These are phyloP conservation scores for Metschnikowia gelsemii DNA, from an alignment of 805 yeast species.

Conservation along the genomic window DNA sequence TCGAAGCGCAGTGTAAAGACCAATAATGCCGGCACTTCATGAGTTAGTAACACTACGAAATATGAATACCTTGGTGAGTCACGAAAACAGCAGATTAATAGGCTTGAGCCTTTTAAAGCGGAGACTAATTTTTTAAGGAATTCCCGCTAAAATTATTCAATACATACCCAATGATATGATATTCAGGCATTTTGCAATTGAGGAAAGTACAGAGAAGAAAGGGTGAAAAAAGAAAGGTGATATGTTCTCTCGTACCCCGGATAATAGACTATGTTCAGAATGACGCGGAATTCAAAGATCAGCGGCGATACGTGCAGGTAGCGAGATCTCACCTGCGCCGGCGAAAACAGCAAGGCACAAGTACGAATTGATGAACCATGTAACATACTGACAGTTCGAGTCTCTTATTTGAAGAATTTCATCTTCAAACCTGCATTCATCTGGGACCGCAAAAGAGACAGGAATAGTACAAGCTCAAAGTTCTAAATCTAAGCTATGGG, in stretches of 20 bases:
- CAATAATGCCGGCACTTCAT: constrained; percentile 33
- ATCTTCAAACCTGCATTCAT: too few species aligned
- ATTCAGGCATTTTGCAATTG: constrained; percentile 7
- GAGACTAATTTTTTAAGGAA: not conserved
- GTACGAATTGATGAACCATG: too few species aligned
- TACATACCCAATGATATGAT: constrained; percentile 16
- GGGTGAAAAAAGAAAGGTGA: too few species aligned
- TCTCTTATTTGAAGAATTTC: too few species aligned
- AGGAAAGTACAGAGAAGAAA: not conserved
- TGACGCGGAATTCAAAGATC: not conserved
- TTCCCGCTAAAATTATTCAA: not conserved
- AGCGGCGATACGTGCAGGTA: not conserved
- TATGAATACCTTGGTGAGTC: too few species aligned
- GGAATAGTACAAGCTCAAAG: not conserved
- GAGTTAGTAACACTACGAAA: too few species aligned
- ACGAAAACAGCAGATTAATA: not conserved
- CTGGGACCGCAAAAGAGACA: too few species aligned
- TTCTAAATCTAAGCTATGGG: constrained; percentile 1
- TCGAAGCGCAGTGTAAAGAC: constrained; percentile 83
- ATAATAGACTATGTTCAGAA: not conserved
- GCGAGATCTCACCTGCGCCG: not conserved
- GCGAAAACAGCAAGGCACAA: too few species aligned
- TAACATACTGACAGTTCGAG: too few species aligned
- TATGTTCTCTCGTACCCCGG: not conserved
- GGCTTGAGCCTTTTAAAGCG: too few species aligned